Base-by-base conservation (phyloP, 1,284 basidiomycete species). In the Pseudozyma sp. region DNA sequence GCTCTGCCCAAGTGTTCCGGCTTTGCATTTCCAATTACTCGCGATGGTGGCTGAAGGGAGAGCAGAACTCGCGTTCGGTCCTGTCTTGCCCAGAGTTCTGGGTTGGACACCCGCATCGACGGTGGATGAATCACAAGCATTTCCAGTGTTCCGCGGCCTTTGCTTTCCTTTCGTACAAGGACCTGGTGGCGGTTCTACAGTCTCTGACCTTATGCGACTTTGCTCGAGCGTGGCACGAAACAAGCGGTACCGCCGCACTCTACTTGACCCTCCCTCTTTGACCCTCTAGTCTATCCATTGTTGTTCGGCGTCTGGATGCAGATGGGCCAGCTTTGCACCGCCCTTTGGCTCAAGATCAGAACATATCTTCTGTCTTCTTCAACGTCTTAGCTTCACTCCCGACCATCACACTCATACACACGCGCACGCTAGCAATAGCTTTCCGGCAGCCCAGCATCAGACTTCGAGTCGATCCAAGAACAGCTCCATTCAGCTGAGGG, bases 401-500 rank as follows among this genome's bases (percentile, higher is more conserved):
- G 25, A 31, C 25, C 25, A 31, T 31, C 25, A 31, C 25, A 31
- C 25, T 3, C 25, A 31, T 31, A 31, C 25, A 31, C 25, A 31
- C 25, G 6, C 25, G 25, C 25, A 31, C 25, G 25, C 25, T 31
- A 31, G 25, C 25, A 31, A 31, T 31, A 31, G 25, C 25, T 31
- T 31, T 6, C 25, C 6, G 25, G 25, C 25, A 31, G 25, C 25
- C 3, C 6, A 31, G 3, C 25, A 31, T 31, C 25, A 31, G 25
- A 31, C 25, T 31, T 6, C 25, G 25, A 31, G 25, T 31, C 25
- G 25, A 31, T 6, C 25, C 25, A 31, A 31, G 25, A 57, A 53
- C 44, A 61, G 65, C 65, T 61, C 65, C 13, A 57, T 67, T 67
- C 65, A 67, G 65, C 65, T 61, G 54, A 61, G 58, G 49, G 38